Evolutionary conservation across 495 filamentous ascomycete species (phyloP).

Genomic region (Daldinia vernicosa): DNA sequence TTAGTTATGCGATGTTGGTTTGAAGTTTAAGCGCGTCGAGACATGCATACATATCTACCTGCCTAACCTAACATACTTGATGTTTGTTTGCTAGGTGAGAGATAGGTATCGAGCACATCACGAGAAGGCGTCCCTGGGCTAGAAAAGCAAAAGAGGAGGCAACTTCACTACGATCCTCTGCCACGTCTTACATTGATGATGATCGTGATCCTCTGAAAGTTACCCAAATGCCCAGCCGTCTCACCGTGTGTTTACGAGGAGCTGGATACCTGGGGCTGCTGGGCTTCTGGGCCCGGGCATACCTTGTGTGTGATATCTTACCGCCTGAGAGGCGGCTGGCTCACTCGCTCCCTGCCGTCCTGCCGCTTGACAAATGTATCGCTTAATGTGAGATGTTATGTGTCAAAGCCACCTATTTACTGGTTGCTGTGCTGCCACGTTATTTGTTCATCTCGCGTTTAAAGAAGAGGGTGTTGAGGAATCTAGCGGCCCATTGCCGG

Average conservation of each 20-base stretch:
- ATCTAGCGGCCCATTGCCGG: background rate
- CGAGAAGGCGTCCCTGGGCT: background rate
- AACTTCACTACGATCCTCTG: background rate
- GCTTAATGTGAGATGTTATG: background rate
- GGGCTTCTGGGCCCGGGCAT: background rate
- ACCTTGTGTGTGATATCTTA: background rate
- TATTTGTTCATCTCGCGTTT: background rate
- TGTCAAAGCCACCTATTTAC: background rate
- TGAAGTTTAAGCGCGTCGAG: too few species aligned
- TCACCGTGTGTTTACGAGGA: background rate
- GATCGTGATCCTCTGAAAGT: background rate
- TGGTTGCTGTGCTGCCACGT: background rate
- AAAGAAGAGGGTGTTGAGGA: background rate
- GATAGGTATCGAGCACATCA: background rate
- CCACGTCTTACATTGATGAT: background rate
- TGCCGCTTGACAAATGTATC: background rate
- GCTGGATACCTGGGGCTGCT: background rate
- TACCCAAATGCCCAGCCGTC: background rate
- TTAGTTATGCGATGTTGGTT: too few species aligned
- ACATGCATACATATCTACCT: background rate
- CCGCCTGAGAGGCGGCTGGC: background rate
- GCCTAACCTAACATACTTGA: background rate
- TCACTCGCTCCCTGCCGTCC: background rate
- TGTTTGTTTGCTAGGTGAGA: too few species aligned
- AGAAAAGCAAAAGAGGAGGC: background rate